Base-by-base conservation (phyloP, 2,329 filamentous ascomycete species). In the Fusarium metavorans region DNA sequence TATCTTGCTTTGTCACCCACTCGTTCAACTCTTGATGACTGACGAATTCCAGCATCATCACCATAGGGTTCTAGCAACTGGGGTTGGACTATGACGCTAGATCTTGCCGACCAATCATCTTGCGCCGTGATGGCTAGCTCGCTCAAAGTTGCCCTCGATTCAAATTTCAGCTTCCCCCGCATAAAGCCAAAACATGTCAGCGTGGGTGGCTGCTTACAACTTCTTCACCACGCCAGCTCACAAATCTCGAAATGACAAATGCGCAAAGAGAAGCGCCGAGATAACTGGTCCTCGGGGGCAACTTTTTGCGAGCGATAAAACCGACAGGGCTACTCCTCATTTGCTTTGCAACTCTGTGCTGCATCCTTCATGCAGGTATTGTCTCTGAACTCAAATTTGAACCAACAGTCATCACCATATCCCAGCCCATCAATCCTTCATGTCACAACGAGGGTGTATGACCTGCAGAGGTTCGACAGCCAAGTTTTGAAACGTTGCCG, bases 391-490 rank as follows among this genome's bases (percentile, higher is more conserved):
- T 11, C 54, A 35, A 39, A 11, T 18, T 41, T 41, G 52, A 57
- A 16, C 23, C 23, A 41, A 25, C 25, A 18, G 14, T 2, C 16
- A 23, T 16, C 8, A 4, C 2, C 27, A 20, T 13, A n/a, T 32
- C 27, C 27, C 10, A 20, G 23, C 6, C 23, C 8, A 5, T 25
- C 5, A 45, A 1, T 18, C 4, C 7, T 20, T n/a, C 8, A 77
- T 77, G 74, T 25, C 45, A 1, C 61, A 54, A 1, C 11, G 16
- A 3, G 74, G 72, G 3, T 76, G 74, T 43, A 61, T 67, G 13
- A 77, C 72, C 1, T 76, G 74, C 23, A 65, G 65, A 67, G 60
- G 74, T 75, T 27, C 11, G 71, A 9, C 6, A 1, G 30, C 1
- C 20, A 4, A 23, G 7, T 13, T n/a, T 3, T 0, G 1, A 9